Evolutionary conservation across 2,329 filamentous ascomycete species (phyloP).

Genomic region (Fusarium anthophilum): DNA sequence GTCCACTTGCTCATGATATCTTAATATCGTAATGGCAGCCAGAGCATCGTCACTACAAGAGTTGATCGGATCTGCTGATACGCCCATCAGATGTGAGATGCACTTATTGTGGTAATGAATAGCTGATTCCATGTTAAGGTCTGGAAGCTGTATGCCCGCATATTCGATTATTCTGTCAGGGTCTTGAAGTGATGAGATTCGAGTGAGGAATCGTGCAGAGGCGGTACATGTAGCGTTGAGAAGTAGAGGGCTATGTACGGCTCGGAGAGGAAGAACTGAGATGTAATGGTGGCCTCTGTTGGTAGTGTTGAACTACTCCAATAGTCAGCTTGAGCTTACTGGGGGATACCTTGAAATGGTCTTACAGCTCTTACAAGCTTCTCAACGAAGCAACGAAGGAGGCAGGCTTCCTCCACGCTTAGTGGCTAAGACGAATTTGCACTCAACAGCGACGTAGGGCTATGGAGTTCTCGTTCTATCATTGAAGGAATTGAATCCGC

Average conservation of each 20-base stretch:
- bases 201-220: neutral
- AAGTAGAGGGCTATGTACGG: accelerated
- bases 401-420: neutral
- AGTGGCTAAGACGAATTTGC: accelerated
- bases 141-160: accelerated
- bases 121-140: neutral
- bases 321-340: neutral
- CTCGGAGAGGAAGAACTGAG: neutral
- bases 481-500: neutral
- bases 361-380: neutral
- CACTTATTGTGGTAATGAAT: neutral
- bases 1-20: neutral
- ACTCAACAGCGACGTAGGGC: neutral
- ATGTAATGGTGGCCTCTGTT: neutral
- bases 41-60: neutral
- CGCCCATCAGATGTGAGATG: neutral
- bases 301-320: accelerated
- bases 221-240: neutral
- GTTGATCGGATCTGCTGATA: neutral
- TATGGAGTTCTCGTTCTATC: neutral
- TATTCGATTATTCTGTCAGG: accelerated
- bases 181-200: neutral
- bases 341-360: accelerated
- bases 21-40: neutral
- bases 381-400: neutral